These are phyloP conservation scores for Gossypium arboreum DNA, from an alignment of 345 rosid species.

Conservation along the genomic window DNA sequence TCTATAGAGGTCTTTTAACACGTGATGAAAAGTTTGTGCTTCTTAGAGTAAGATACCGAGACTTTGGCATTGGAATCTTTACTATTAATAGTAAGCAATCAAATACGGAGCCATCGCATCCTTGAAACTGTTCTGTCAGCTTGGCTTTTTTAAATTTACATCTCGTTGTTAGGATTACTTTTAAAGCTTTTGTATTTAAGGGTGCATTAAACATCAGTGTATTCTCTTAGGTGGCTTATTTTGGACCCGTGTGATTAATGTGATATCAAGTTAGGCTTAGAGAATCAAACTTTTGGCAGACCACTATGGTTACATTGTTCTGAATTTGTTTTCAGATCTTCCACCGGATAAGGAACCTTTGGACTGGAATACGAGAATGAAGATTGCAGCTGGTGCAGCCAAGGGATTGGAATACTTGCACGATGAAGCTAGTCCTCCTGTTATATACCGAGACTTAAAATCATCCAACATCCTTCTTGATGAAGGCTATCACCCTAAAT, in stretches of 20 bases:
- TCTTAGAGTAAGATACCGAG: neutral
- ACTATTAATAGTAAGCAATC: no score
- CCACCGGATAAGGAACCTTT: slow-evolving; percentile 74
- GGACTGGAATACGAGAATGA: slow-evolving; percentile 97
- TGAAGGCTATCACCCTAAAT: slow-evolving; percentile 82
- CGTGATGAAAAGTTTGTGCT: neutral
- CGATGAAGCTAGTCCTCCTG: slow-evolving; percentile 90
- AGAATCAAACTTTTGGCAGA: neutral
- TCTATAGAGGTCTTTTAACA: neutral
- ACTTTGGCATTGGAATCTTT: neutral
- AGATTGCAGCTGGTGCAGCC: slow-evolving; percentile 97
- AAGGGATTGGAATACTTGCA: slow-evolving; percentile 94
- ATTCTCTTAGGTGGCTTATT: neutral
- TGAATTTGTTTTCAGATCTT: slow-evolving; percentile 38
- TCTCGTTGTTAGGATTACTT: no score
- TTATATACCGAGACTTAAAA: slow-evolving; percentile 85
- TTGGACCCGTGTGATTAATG: neutral
- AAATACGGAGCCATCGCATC: no score
- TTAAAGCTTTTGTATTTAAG: no score
- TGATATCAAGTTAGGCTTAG: no score
- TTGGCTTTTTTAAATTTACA: neutral
- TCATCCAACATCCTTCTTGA: slow-evolving; percentile 93
- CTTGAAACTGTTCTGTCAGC: neutral
- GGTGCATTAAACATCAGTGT: neutral
- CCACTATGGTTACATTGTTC: neutral